Conservation (phyloP, 2,329 filamentous ascomycete genomes). For the Neofusicoccum parvum region DNA sequence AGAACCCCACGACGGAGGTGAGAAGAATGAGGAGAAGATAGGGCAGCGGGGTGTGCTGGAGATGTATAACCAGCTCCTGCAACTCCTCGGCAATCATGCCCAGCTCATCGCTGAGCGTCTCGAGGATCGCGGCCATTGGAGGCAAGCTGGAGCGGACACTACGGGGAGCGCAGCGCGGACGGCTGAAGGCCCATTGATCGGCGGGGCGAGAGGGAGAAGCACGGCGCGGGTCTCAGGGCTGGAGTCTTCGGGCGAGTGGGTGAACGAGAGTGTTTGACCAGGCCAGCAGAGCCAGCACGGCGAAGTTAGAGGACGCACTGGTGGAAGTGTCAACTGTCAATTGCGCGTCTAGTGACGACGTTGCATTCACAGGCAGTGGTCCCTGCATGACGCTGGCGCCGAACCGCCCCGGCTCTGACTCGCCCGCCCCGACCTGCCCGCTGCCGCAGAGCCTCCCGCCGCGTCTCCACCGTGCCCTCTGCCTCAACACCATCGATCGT, state of each 20-base stretch:
- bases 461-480: neutral
- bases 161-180: constrained; percentile 9
- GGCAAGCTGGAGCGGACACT: neutral
- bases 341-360: constrained; percentile 20
- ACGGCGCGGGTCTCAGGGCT: neutral
- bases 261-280: neutral
- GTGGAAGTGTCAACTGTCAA: constrained; percentile 8
- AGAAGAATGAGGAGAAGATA: constrained; percentile 18
- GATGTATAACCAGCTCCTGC: constrained; percentile 1
- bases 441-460: constrained; percentile 16
- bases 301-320: neutral
- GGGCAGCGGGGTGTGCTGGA: constrained; percentile 19
- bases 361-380: constrained; percentile 14
- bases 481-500: constrained; percentile 3
- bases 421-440: neutral
- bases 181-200: constrained; percentile 18
- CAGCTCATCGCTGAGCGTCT: constrained; percentile 12
- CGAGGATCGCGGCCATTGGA: constrained; percentile 6
- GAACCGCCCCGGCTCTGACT: neutral
- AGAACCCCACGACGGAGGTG: constrained; percentile 14
- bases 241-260: neutral
- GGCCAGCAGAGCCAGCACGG: neutral
- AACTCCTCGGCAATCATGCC: neutral
- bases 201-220: neutral
- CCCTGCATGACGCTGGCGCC: constrained; percentile 5